Base-by-base conservation (phyloP, 805 yeast genomes). In the Blastobotrys americana region DNA sequence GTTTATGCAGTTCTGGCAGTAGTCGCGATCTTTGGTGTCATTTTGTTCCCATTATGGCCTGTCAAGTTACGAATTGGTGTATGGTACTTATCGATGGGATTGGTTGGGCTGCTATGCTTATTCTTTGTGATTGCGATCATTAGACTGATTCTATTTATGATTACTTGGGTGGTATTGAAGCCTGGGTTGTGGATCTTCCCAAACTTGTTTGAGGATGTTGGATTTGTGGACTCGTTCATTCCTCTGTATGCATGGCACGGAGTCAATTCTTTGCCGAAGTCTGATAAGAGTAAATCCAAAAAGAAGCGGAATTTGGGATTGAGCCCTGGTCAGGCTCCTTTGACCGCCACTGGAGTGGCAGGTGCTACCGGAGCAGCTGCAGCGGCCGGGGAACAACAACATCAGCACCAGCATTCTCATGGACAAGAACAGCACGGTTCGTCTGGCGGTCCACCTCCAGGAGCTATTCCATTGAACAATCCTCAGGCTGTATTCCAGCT, bases 101-200 rank as follows among this genome's bases (percentile, higher is more conserved):
- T 80, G 44, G 67, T 93, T 50, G 88, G 84, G 0, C 65, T 90
- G 31, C 70, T 93, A 37, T 88, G 79, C 3, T 67, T 76, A 39
- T 82, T 93, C 64, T 83, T 93, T 53, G 83, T 66, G 17, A 64
- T 84, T 55, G 95, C 97, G 1, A 72, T 93, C 37, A 67, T 90
- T 27, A 75, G 98, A 59, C 69, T 89, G 60, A 70, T 89, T 34
- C 60, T 93, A 20, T 86, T 79, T 55, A 54, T 73, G 20, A 54
- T 83, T 42, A 75, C 88, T 0, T 73, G 75, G 52, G 67, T 81
- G 39, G 64, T 76, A 1, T 67, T 74, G 45, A 76, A 78, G 5
- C 78, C 78, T 36, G 95, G 95, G n/a, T 73, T 93, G 61, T 93
- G 98, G 98, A 62, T 93, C 39, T 90, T 87, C 73, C 98, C 98